A percentile compares a stretch with the other conserved stretches of the same genome.
Evolutionary conservation across 2,329 filamentous ascomycete species (phyloP).

Genomic region (Cladosporium halotolerans): DNA sequence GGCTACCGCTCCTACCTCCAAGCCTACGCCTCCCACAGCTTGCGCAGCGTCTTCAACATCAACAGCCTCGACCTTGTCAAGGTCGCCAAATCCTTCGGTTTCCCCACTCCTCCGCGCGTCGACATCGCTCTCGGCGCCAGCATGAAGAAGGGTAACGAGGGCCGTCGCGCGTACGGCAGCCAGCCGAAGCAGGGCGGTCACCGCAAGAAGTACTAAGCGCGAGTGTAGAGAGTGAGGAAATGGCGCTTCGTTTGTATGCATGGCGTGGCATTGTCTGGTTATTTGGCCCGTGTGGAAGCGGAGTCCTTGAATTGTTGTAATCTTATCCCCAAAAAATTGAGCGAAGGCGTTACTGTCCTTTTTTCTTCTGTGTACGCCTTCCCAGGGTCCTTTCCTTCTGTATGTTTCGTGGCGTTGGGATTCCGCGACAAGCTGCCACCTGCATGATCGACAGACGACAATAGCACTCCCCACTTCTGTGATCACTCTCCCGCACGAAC

Average conservation of each 20-base stretch:
- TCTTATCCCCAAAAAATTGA: not conserved
- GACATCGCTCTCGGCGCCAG: slow-evolving; percentile 73
- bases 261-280: not conserved
- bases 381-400: not conserved
- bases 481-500: no score
- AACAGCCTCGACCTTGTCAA: slow-evolving; percentile 76
- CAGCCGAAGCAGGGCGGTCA: slow-evolving; percentile 58
- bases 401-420: not conserved
- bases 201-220: slow-evolving; percentile 9
- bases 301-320: not conserved
- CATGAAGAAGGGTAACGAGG: slow-evolving; percentile 68
- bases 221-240: not conserved
- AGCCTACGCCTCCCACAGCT: slow-evolving; percentile 81
- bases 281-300: not conserved
- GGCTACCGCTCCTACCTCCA: slow-evolving; percentile 87
- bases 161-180: slow-evolving; percentile 67
- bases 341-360: slow-evolving; percentile 8
- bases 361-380: not conserved
- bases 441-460: no score
- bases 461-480: no score
- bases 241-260: not conserved
- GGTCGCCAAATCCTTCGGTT: slow-evolving; percentile 79
- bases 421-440: no score
- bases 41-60: slow-evolving; percentile 79
- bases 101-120: slow-evolving; percentile 67